Base-by-base conservation (phyloP, 345 rosid species). In the Gossypium australe region DNA sequence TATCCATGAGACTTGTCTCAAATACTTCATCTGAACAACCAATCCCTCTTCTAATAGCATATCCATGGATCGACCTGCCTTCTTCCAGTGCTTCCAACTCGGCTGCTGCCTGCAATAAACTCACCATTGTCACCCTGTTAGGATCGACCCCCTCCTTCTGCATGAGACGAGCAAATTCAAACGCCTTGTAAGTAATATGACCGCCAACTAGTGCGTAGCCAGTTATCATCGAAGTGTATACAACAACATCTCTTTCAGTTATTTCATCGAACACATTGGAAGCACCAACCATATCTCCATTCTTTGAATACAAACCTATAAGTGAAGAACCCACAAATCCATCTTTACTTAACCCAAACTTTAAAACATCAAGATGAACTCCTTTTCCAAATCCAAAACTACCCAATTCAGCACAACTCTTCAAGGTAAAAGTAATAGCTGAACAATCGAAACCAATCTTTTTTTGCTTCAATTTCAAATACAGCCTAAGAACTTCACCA, bases 41-140 rank as follows among this genome's bases (percentile, higher is more conserved):
- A 27, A 84, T 75, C 22, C 78, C 75, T 73, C 80, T 78, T 67
- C 85, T 79, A 9, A 79, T 57, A 43, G 81, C 81, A 75, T 71
- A 81, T 22, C 85, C 87, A 70, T 84, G 84, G 48, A 84, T 71
- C 1, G 78, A 67, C 47, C 75, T 52, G 17, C 87, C 87, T 72
- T 71, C 79, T 38, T 24, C 17, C n/a, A 77, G n/a, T 49, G 71
- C 75, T 27, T 49, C 70, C 45, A 80, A 73, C 70, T 64, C 80
- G 9, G 72, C 77, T 20, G 78, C 84, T 4, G 77, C 82, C 75
- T 78, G 77, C 53, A 80, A 76, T 55, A 83, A 78, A 70, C 82
- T 80, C 57, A 80, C 82, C 53, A 80, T n/a, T 13, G 83, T 78
- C 20, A 83, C 80, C 76, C 80, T 60, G 55, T 80, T 78, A 41